phyloP scores from a whole-genome alignment of 257 asterid species.

The Oldenlandia corymbosa region DNA sequence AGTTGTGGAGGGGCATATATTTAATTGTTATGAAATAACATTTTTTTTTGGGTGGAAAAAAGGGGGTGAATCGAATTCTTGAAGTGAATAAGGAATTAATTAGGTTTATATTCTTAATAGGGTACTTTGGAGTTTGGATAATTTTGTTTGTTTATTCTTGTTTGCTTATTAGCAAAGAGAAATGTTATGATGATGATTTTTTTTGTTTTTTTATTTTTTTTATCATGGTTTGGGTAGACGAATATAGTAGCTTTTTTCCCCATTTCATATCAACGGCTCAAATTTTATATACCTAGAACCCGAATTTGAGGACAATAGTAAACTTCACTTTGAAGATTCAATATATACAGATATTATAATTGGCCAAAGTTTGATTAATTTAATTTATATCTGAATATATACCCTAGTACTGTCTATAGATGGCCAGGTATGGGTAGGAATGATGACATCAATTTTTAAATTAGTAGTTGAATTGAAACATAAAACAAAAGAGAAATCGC shows the following conservation, averaged over 20 bases:
- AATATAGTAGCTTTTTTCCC: constrained; percentile 35
- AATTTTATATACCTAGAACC: constrained; percentile 35
- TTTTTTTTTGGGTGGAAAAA: background rate
- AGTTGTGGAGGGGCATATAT: constrained; percentile 20
- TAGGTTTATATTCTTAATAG: no score
- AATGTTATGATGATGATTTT: constrained; percentile 32
- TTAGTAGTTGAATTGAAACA: background rate
- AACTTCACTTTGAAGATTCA: constrained; percentile 35
- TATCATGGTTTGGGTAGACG: constrained; percentile 31
- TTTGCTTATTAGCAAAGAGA: constrained; percentile 45
- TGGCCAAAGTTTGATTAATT: background rate
- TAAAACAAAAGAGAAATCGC: background rate
- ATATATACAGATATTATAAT: constrained; percentile 13
- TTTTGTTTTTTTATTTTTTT: no score
- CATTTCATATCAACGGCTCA: constrained; percentile 26
- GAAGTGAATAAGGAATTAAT: background rate
- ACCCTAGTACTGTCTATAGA: background rate
- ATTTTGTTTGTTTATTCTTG: constrained; percentile 11
- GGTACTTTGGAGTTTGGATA: background rate
- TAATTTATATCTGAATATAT: background rate
- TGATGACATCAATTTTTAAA: background rate
- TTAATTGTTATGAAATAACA: constrained; percentile 16
- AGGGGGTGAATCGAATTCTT: constrained; percentile 18
- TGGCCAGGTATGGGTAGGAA: background rate
- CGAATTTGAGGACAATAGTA: constrained; percentile 36